Base-by-base conservation (phyloP, 169 alveolate species). In the Blepharisma undulans region DNA sequence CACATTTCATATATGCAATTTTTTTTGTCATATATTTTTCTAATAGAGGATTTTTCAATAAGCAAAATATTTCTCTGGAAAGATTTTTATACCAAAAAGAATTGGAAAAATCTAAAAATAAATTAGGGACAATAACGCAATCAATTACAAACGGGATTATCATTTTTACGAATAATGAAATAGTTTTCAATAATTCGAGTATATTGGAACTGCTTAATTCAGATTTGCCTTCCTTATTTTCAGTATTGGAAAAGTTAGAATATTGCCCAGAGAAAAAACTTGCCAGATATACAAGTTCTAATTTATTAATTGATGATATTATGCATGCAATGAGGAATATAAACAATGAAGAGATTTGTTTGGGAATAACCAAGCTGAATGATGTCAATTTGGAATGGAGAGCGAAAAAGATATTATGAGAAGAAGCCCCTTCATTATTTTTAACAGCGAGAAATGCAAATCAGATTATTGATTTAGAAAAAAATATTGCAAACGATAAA, bases 331-430 rank as follows among this genome's bases (percentile, higher is more conserved):
- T 48, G 66, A 18, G 14, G 14, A 48, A 48, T 48, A 48, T 48
- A 74, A 22, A 4, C 80, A 74, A 12, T 33, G 61, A 79, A 79
- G 87, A 79, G 27, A 79, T 79, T 0, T 21, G 29, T 34, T 33
- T 79, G 10, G 87, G 87, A 29, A 32, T 79, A 27, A 32, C 61
- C 12, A 25, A 79, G 8, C 61, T 29, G 12, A 22, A 79, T 30
- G 71, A 29, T 30, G 19, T 30, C 72, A 25, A 79, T 34, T 29
- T 32, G 12, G 87, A 79, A 79, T 33, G 36, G 10, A 79, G 60
- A 33, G 87, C 71, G 8, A 79, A 79, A 79, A 79, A n/a, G 25
- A 79, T 79, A 21, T 33, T 79, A 30, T 79, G 87, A 33, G 87
- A 79, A 25, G 60, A 32, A n/a, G 29, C 10, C 29, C 29, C 29